A percentile compares a stretch with the other conserved stretches of the same genome.
phyloP scores from a whole-genome alignment of 2,329 filamentous ascomycete species.

The Calonectria leucothoes region DNA sequence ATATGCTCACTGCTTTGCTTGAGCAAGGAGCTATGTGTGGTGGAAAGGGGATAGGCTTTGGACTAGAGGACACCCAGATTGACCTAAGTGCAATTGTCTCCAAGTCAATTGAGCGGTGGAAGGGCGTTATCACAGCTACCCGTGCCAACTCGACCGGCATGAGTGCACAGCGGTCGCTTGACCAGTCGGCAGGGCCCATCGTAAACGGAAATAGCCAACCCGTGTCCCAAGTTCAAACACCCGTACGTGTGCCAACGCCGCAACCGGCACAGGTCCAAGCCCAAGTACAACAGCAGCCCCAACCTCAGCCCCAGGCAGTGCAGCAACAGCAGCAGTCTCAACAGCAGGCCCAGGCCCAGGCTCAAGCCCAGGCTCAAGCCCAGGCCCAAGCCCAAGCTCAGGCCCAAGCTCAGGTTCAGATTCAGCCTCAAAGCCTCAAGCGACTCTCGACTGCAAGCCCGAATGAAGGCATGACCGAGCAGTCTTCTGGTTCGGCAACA shows the following conservation, averaged over 20 bases:
- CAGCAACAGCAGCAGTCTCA: constrained; percentile 30
- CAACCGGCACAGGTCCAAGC: constrained; percentile 26
- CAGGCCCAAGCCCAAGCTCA: constrained; percentile 26
- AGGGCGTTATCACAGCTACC: constrained; percentile 66
- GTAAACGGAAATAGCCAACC: constrained; percentile 31
- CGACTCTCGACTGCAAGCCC: constrained; percentile 50
- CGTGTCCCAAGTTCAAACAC: constrained; percentile 34
- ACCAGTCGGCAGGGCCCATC: constrained; percentile 43
- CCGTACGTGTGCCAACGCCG: constrained; percentile 29
- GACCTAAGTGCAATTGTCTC: constrained; percentile 65
- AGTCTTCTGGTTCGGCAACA: constrained; percentile 44
- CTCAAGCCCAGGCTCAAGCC: constrained; percentile 9
- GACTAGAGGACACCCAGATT: constrained; percentile 61
- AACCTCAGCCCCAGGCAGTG: constrained; percentile 11
- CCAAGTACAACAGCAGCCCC: constrained; percentile 28
- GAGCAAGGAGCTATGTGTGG: constrained; percentile 56
- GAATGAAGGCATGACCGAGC: constrained; percentile 46
- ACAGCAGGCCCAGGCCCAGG: constrained; percentile 23
- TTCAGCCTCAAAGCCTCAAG: constrained; percentile 37
- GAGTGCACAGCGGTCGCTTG: constrained; percentile 61
- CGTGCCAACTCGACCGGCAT: constrained; percentile 59
- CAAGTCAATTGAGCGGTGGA: constrained; percentile 71
- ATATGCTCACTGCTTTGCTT: constrained; percentile 59
- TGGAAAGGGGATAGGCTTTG: constrained; percentile 56
- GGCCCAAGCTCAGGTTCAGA: constrained; percentile 20